Conservation (phyloP, 2,329 filamentous ascomycete genomes). For the Fusarium subglutinans region DNA sequence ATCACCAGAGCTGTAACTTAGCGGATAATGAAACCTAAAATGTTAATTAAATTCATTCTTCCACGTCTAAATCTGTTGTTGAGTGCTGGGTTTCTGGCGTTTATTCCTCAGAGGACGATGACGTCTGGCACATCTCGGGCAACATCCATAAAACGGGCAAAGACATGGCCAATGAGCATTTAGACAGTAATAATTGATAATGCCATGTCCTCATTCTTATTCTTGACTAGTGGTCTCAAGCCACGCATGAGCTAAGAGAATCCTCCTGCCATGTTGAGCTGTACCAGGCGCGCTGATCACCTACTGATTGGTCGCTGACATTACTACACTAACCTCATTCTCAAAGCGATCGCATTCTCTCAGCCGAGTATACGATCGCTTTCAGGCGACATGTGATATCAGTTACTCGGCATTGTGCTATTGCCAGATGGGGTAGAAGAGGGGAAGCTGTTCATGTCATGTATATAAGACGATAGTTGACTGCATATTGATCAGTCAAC, state of each 20-base stretch:
- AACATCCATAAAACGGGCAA: too few species aligned
- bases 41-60: too few species aligned
- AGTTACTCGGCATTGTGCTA: neutral
- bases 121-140: neutral
- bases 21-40: rapidly evolving
- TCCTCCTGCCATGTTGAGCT: neutral
- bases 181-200: neutral
- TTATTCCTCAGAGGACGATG: too few species aligned
- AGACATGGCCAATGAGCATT: neutral
- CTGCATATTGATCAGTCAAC: neutral
- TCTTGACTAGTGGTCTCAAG: neutral
- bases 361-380: neutral
- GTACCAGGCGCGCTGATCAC: neutral
- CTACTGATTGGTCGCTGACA: neutral
- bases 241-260: neutral
- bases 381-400: neutral
- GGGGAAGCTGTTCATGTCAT: neutral
- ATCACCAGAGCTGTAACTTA: too few species aligned
- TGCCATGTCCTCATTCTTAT: neutral
- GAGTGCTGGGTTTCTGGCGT: rapidly evolving
- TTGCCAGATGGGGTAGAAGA: neutral
- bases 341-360: neutral
- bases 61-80: neutral
- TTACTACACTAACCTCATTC: neutral
- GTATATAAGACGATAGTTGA: neutral